Percentiles rank a stretch among this genome's conserved stretches.
These are phyloP conservation scores for Cyclotella baltica DNA, from an alignment of 108 stramenopile genomes.

Conservation along the genomic window DNA sequence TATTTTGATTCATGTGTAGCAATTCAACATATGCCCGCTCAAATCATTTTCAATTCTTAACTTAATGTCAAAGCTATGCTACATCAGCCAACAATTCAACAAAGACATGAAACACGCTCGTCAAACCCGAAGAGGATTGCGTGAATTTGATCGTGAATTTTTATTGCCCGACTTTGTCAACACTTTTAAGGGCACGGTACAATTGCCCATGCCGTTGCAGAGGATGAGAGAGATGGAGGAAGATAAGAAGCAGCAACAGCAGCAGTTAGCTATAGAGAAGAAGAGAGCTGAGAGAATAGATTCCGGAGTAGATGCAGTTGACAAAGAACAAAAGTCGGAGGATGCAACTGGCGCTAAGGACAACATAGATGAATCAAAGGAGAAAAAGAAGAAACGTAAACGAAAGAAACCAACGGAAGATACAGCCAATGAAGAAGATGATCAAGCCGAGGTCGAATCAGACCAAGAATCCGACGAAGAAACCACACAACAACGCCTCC, in stretches of 20 bases:
- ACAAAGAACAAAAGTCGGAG: slow-evolving; percentile 23
- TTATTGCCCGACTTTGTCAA: slow-evolving; percentile 92
- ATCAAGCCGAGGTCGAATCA: slow-evolving; percentile 19
- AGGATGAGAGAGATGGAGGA: slow-evolving; percentile 50
- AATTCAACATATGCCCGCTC: background rate
- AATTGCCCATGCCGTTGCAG: slow-evolving; percentile 65
- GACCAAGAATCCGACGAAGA: slow-evolving; percentile 79
- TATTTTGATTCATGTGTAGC: slow-evolving; percentile 2
- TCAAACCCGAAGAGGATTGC: slow-evolving; percentile 54
- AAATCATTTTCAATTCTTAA: background rate
- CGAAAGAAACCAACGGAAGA: background rate
- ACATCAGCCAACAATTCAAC: slow-evolving; percentile 75
- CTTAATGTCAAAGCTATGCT: slow-evolving; percentile 41
- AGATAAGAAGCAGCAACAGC: slow-evolving; percentile 17
- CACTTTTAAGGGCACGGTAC: slow-evolving; percentile 68
- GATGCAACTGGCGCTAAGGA: background rate
- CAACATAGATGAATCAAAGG: slow-evolving; percentile 2
- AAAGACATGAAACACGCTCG: slow-evolving; percentile 73
- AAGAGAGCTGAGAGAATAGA: slow-evolving; percentile 40
- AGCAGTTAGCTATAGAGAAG: slow-evolving; percentile 34
- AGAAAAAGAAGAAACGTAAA: slow-evolving; percentile 18
- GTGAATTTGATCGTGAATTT: slow-evolving; percentile 85
- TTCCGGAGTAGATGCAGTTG: slow-evolving; percentile 9
- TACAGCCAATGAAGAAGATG: slow-evolving; percentile 14
- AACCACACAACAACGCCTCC: slow-evolving; percentile 66